Conservation (phyloP, 768 basidiomycete genomes). For the Calocybe indica region DNA sequence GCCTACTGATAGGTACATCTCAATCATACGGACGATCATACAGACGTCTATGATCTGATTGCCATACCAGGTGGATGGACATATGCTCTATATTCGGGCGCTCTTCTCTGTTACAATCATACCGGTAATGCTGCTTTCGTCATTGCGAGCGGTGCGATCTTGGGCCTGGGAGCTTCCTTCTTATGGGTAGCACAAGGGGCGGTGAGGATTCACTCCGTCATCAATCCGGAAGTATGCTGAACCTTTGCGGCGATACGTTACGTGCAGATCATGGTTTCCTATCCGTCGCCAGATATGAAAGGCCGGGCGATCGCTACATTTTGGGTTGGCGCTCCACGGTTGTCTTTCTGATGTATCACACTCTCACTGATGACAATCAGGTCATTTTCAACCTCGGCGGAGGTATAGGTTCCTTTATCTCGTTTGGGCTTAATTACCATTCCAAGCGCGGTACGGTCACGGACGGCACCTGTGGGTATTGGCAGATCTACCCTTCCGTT, state of each 20-base stretch:
- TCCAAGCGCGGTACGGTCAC: slow-evolving; percentile 21
- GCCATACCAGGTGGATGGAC: slow-evolving; percentile 17
- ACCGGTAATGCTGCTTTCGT: slow-evolving; percentile 21
- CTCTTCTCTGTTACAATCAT: slow-evolving; percentile 22
- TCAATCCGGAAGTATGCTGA: neutral
- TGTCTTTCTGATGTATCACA: neutral
- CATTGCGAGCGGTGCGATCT: slow-evolving; percentile 20
- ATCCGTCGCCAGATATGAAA: slow-evolving; percentile 21
- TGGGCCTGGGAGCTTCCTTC: slow-evolving; percentile 22
- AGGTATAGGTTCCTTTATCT: slow-evolving; percentile 24
- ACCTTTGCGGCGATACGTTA: neutral
- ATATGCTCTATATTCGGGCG: slow-evolving; percentile 21
- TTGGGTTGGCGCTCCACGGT: slow-evolving; percentile 11
- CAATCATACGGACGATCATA: neutral
- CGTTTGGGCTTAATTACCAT: slow-evolving; percentile 21
- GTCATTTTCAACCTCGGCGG: slow-evolving; percentile 24
- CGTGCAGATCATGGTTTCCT: slow-evolving; percentile 21
- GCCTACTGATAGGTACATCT: slow-evolving; percentile 17
- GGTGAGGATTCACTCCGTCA: slow-evolving; percentile 7
- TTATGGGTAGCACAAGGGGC: slow-evolving; percentile 24
- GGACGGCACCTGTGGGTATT: slow-evolving; percentile 20
- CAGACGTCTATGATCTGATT: neutral
- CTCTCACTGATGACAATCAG: slow-evolving; percentile 1
- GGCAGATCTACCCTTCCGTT: neutral
- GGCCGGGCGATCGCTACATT: slow-evolving; percentile 20